A percentile compares a stretch with the other conserved stretches of the same genome.
These are phyloP conservation scores for Colletotrichum sp. DNA, from an alignment of 2,329 filamentous ascomycete genomes.

Conservation along the genomic window DNA sequence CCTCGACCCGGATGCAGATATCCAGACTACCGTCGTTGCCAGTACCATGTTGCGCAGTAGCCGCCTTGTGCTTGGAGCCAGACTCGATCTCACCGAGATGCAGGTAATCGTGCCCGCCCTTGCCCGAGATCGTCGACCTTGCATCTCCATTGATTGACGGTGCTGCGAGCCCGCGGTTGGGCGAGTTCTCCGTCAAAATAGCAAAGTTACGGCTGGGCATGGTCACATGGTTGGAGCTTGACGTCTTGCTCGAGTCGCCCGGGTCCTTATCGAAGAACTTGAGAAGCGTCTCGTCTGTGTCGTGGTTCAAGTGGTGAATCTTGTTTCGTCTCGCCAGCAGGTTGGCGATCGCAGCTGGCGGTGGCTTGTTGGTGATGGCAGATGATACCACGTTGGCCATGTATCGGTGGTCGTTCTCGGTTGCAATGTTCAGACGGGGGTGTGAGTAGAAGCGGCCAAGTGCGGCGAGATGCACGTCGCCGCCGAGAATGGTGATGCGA, in stretches of 20 bases:
- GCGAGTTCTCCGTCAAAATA: conserved; percentile 87
- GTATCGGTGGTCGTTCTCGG: conserved; percentile 86
- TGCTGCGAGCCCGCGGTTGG: conserved; percentile 43
- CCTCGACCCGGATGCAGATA: conserved; percentile 85
- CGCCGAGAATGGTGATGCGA: conserved; percentile 89
- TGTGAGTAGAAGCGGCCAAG: conserved; percentile 95
- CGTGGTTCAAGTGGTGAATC: conserved; percentile 68
- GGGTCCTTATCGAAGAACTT: conserved; percentile 92
- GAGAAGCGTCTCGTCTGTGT: conserved; percentile 93
- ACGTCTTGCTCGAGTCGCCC: conserved; percentile 75
- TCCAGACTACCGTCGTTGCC: conserved; percentile 71
- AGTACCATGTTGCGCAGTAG: conserved; percentile 60
- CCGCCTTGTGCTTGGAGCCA: conserved; percentile 79
- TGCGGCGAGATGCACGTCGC: conserved; percentile 91
- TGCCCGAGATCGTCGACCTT: conserved; percentile 41
- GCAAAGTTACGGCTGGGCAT: conserved; percentile 96
- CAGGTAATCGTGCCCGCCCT: conserved; percentile 73
- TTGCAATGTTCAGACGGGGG: conserved; percentile 76
- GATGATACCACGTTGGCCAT: conserved; percentile 96
- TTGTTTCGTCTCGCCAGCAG: conserved; percentile 90
- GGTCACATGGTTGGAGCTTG: conserved; percentile 79
- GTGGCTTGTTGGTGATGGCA: conserved; percentile 94
- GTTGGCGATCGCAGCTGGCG: conserved; percentile 86
- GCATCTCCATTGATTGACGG: conserved; percentile 23
- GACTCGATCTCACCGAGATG: conserved; percentile 79